Conservation (phyloP, 106 monocot species). For the Ottelia alismoides region DNA sequence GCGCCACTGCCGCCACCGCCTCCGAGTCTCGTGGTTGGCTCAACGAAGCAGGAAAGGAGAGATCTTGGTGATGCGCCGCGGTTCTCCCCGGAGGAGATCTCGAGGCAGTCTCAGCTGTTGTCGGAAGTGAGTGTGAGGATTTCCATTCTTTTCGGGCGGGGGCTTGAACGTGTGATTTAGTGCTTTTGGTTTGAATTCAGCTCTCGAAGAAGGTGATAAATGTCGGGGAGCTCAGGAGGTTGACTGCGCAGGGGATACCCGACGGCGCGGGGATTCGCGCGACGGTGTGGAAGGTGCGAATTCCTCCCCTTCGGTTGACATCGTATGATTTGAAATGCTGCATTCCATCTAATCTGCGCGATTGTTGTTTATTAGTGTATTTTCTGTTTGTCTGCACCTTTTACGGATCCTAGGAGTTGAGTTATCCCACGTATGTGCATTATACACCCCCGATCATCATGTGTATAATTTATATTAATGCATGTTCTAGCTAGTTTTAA, state of each 20-base stretch:
- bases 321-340: background rate
- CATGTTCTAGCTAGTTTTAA: too few relatives aligned
- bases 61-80: slow-evolving; percentile 4
- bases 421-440: background rate
- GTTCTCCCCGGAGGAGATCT: slow-evolving; percentile 53
- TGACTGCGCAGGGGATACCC: slow-evolving; percentile 63
- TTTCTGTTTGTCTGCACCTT: background rate
- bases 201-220: slow-evolving; percentile 63
- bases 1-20: slow-evolving; percentile 4
- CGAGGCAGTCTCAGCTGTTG: slow-evolving; percentile 58
- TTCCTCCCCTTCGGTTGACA: background rate
- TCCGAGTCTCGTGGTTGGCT: slow-evolving; percentile 5
- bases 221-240: slow-evolving; percentile 50
- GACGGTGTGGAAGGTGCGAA: slow-evolving; percentile 76
- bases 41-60: slow-evolving; percentile 4
- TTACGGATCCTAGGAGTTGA: background rate
- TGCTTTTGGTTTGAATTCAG: slow-evolving; percentile 14
- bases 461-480: too few relatives aligned
- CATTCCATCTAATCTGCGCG: background rate
- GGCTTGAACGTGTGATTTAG: background rate
- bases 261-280: slow-evolving; percentile 68
- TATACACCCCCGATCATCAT: background rate
- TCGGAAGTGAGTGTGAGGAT: slow-evolving; percentile 30
- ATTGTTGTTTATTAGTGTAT: background rate
- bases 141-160: background rate